These are phyloP conservation scores for Neurospora sp. DNA, from an alignment of 2,329 filamentous ascomycete species.

Conservation along the genomic window DNA sequence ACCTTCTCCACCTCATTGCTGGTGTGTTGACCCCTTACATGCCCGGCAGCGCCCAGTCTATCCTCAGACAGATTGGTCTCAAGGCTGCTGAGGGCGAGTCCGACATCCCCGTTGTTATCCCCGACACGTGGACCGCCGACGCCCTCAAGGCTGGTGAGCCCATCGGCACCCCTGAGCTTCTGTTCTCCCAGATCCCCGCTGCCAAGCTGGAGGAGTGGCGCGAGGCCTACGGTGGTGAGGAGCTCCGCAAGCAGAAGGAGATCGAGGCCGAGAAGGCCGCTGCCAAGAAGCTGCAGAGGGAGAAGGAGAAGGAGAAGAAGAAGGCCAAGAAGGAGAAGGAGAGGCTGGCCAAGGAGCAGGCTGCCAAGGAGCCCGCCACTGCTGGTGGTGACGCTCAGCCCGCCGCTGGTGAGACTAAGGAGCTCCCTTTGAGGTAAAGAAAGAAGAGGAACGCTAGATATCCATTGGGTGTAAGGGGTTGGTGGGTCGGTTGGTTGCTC, in stretches of 20 bases:
- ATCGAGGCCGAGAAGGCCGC: slow-evolving; percentile 39
- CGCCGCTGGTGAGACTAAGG: background rate
- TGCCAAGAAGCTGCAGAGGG: slow-evolving; percentile 40
- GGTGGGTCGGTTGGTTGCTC: background rate
- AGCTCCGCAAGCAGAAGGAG: slow-evolving; percentile 60
- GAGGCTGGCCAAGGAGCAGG: slow-evolving; percentile 22
- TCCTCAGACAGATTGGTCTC: slow-evolving; percentile 65
- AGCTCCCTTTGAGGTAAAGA: background rate
- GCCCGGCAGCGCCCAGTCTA: slow-evolving; percentile 64
- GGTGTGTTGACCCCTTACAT: slow-evolving; percentile 76
- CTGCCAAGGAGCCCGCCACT: slow-evolving; percentile 11
- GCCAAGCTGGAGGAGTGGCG: slow-evolving; percentile 80
- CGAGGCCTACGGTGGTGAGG: slow-evolving; percentile 57
- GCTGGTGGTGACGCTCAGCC: background rate
- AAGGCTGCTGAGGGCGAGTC: slow-evolving; percentile 18
- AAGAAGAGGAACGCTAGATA: background rate
- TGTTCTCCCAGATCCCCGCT: slow-evolving; percentile 75
- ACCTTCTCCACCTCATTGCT: slow-evolving; percentile 73
- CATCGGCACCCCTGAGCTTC: slow-evolving; percentile 66
- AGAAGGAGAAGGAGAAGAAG: slow-evolving; percentile 41
- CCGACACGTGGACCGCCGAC: slow-evolving; percentile 52
- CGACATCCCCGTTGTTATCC: slow-evolving; percentile 48
- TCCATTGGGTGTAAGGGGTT: background rate
- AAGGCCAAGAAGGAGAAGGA: slow-evolving; percentile 28
- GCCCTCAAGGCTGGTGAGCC: slow-evolving; percentile 63